Evolutionary conservation across 331 rosid genomes (phyloP).

Genomic region (Acacia concinna): DNA sequence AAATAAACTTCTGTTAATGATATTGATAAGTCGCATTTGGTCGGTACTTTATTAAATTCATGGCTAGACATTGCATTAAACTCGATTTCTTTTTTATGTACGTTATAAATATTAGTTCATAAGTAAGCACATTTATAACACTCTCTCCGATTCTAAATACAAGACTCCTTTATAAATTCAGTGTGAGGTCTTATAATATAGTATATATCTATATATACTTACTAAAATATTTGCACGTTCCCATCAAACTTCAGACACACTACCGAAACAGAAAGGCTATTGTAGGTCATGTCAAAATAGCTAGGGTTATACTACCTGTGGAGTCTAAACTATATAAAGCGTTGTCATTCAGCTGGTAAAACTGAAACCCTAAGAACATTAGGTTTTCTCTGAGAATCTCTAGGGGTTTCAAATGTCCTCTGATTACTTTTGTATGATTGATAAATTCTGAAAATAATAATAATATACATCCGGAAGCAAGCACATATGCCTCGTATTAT

Average conservation of each 20-base stretch:
- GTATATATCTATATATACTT: too few relatives aligned
- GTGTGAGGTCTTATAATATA: too few relatives aligned
- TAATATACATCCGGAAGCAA: neutral
- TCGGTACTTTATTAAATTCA: neutral
- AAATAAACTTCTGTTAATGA: neutral
- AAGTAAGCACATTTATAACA: too few relatives aligned
- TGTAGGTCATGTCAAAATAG: slow-evolving; percentile 33
- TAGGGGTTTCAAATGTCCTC: slow-evolving; percentile 26
- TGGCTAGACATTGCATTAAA: neutral
- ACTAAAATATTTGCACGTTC: neutral
- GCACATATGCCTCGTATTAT: neutral
- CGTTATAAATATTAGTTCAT: too few relatives aligned
- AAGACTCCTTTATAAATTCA: too few relatives aligned
- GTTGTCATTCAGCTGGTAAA: slow-evolving; percentile 14
- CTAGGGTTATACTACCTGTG: slow-evolving; percentile 32
- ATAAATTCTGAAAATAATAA: neutral
- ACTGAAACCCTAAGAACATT: slow-evolving; percentile 23
- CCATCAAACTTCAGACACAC: neutral
- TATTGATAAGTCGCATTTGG: neutral
- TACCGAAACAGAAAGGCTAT: slow-evolving; percentile 35
- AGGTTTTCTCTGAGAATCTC: slow-evolving; percentile 29
- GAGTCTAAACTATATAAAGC: neutral
- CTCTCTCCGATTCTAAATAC: too few relatives aligned
- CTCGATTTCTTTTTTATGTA: neutral
- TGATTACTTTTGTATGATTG: neutral